These are phyloP conservation scores for Neurospora sp. DNA, from an alignment of 495 filamentous ascomycete species.

Conservation along the genomic window DNA sequence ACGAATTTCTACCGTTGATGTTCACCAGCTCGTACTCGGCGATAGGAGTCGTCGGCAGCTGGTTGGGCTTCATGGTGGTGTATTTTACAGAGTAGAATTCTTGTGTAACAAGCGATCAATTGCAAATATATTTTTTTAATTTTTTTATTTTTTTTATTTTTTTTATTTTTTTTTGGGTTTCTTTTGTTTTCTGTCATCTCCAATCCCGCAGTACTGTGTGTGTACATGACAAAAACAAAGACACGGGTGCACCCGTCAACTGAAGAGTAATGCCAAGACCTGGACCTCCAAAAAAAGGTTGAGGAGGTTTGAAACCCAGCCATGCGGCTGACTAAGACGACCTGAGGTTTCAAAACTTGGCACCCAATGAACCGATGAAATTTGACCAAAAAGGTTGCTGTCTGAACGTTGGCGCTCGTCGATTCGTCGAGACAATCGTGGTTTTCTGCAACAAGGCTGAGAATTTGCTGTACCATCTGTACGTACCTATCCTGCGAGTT, in stretches of 20 bases:
- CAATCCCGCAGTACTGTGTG: background rate
- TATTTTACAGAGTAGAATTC: slow-evolving; percentile 60
- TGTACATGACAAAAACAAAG: background rate
- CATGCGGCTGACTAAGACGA: background rate
- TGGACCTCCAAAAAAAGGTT: background rate
- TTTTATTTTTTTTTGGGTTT: background rate
- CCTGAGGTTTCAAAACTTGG: background rate
- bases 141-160: too few relatives aligned
- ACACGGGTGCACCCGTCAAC: background rate
- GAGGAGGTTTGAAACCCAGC: background rate
- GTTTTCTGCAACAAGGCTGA: background rate
- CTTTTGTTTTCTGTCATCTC: background rate
- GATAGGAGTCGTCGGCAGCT: slow-evolving; percentile 90
- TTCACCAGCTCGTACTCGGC: slow-evolving; percentile 94
- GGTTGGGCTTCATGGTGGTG: slow-evolving; percentile 90
- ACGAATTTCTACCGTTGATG: slow-evolving; percentile 92
- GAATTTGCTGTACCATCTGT: background rate
- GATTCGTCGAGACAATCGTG: background rate
- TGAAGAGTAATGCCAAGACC: background rate
- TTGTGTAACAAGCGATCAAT: slow-evolving; percentile 2
- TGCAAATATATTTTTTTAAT: too few relatives aligned
- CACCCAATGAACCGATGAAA: background rate
- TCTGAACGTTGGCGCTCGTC: background rate
- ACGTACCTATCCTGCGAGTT: background rate
- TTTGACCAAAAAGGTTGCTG: background rate